Evolutionary conservation across 2,329 filamentous ascomycete genomes (phyloP).

Genomic region (Pseudogymnoascus sp.): DNA sequence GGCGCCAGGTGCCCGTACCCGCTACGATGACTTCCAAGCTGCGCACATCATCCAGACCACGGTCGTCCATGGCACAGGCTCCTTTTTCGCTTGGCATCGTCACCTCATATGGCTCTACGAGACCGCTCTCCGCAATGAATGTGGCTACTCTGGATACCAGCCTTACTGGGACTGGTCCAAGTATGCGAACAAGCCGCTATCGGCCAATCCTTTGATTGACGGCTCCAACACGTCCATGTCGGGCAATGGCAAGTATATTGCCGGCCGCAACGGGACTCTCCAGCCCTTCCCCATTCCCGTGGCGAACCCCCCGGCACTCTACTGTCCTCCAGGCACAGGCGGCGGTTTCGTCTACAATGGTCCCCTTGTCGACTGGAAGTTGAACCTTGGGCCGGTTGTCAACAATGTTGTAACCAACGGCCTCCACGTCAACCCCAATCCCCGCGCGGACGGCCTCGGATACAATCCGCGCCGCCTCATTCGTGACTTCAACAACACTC

Average conservation of each 20-base stretch:
- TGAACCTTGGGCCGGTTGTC: not conserved
- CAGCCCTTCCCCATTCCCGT: not conserved
- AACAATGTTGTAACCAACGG: not conserved
- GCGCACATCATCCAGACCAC: constrained; percentile 31
- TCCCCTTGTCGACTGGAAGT: not conserved
- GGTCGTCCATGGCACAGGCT: constrained; percentile 28
- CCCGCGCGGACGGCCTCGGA: constrained; percentile 18
- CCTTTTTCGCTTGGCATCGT: constrained; percentile 36
- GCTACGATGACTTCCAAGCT: constrained; percentile 34
- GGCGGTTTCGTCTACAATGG: not conserved
- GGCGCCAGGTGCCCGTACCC: constrained; percentile 19
- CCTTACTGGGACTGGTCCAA: not conserved
- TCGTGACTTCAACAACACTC: constrained; percentile 30
- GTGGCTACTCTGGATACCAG: constrained; percentile 23
- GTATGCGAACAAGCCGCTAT: not conserved
- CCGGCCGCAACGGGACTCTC: not conserved
- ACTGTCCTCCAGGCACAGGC: not conserved
- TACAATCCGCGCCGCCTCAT: constrained; percentile 33
- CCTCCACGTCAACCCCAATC: constrained; percentile 10
- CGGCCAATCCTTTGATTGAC: constrained; percentile 31
- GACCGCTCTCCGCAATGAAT: constrained; percentile 32
- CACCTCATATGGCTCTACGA: constrained; percentile 33
- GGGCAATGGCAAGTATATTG: constrained; percentile 35
- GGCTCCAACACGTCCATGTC: constrained; percentile 44
- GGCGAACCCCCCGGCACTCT: not conserved